phyloP scores from a whole-genome alignment of 768 basidiomycete genomes.

The Leucocoprinus birnbaumii region DNA sequence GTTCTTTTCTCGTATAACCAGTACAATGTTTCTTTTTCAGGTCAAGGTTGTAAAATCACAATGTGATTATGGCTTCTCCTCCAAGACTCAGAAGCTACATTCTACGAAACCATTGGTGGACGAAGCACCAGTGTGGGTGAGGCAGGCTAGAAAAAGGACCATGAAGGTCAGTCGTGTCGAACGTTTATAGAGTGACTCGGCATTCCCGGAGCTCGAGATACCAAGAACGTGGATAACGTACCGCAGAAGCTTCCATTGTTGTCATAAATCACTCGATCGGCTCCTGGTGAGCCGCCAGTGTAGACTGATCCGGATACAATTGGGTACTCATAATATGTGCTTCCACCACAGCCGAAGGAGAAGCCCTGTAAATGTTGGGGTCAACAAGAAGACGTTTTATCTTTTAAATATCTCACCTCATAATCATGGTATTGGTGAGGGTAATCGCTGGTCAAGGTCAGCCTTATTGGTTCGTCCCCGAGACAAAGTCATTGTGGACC shows the following conservation, averaged over 20 bases:
- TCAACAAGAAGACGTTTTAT: too few relatives aligned
- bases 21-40: background rate
- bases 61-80: too few relatives aligned
- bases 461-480: background rate
- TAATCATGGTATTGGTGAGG: constrained; percentile 23
- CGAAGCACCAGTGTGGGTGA: constrained; percentile 26
- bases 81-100: constrained; percentile 12
- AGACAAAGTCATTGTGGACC: background rate
- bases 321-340: constrained; percentile 25
- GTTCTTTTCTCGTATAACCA: background rate
- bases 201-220: too few relatives aligned
- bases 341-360: constrained; percentile 20
- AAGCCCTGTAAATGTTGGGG: constrained; percentile 19
- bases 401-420: constrained; percentile 17
- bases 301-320: constrained; percentile 19
- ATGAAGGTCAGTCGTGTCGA: background rate
- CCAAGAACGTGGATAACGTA: constrained; percentile 17
- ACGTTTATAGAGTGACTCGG: background rate
- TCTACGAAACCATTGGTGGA: constrained; percentile 22
- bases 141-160: constrained; percentile 18
- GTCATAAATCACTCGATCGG: constrained; percentile 28
- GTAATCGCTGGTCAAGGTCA: constrained; percentile 15
- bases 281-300: constrained; percentile 24
- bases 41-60: background rate
- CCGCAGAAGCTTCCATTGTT: constrained; percentile 21